phyloP scores from a whole-genome alignment of 768 basidiomycete genomes.

The Termitomyces sp. region DNA sequence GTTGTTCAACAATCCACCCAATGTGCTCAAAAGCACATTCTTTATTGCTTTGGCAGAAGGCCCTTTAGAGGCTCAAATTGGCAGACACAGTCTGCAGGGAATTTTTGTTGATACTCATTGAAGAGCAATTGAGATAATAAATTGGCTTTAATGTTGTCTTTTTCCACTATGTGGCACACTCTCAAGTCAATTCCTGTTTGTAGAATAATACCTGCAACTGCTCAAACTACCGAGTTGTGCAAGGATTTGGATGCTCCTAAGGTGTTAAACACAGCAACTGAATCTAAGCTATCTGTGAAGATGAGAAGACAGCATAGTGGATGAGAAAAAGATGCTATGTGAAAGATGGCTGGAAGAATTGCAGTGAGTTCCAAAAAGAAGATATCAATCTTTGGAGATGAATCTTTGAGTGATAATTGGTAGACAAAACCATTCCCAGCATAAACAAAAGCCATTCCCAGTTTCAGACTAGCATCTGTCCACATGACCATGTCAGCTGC shows the following conservation, averaged over 20 bases:
- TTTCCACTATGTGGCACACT: not conserved
- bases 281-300: constrained; percentile 4
- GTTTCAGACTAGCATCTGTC: constrained; percentile 20
- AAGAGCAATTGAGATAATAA: not conserved
- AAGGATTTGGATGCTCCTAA: not conserved
- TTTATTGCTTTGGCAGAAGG: not conserved
- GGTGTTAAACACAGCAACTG: not conserved
- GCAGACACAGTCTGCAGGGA: not conserved
- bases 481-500: constrained; percentile 4
- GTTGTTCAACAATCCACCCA: not conserved
- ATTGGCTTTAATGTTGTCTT: not conserved
- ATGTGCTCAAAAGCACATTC: not conserved
- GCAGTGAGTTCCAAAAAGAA: not conserved
- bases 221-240: not conserved
- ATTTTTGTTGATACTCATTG: not conserved
- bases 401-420: not conserved
- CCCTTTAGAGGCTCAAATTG: not conserved
- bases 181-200: not conserved
- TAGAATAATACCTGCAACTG: not conserved
- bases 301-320: constrained; percentile 17
- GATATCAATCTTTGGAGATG: not conserved
- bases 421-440: constrained; percentile 14
- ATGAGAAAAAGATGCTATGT: constrained; percentile 4
- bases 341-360: not conserved
- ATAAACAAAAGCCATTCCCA: too few relatives aligned